Percentiles rank a stretch among this genome's conserved stretches.
Conservation (phyloP, 768 basidiomycete species). For the Russula vinacea region DNA sequence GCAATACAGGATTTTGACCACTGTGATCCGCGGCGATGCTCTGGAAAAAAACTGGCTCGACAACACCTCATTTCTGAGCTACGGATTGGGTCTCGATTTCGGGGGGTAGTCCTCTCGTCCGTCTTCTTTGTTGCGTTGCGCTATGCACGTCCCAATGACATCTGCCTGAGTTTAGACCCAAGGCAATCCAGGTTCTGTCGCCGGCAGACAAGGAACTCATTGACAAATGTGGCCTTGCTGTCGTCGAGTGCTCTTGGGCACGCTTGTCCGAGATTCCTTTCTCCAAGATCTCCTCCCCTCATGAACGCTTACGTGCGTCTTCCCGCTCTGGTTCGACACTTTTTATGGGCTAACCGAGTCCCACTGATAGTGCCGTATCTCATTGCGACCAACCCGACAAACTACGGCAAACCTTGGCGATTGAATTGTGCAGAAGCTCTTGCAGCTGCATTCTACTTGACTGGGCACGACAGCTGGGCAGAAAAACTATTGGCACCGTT, state of each 20-base stretch:
- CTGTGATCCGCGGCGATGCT: slow-evolving; percentile 86
- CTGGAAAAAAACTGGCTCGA: slow-evolving; percentile 87
- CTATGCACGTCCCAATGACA: not conserved
- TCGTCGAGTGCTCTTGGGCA: slow-evolving; percentile 99
- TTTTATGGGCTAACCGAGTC: not conserved
- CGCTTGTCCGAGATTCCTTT: slow-evolving; percentile 93
- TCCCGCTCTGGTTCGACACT: not conserved
- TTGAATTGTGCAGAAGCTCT: slow-evolving; percentile 94
- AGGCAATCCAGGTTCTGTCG: slow-evolving; percentile 72
- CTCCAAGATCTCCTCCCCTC: slow-evolving; percentile 85
- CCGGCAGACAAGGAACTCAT: slow-evolving; percentile 85
- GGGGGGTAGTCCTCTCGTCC: slow-evolving; percentile 92
- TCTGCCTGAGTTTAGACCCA: slow-evolving; percentile 54
- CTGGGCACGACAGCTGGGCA: slow-evolving; percentile 79
- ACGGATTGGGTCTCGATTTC: slow-evolving; percentile 78
- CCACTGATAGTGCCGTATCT: slow-evolving; percentile 79
- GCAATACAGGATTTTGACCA: slow-evolving; percentile 85
- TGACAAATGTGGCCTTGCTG: slow-evolving; percentile 72
- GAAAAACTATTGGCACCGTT: slow-evolving; percentile 76
- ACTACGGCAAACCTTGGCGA: slow-evolving; percentile 97
- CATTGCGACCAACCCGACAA: slow-evolving; percentile 92
- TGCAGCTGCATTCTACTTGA: slow-evolving; percentile 93
- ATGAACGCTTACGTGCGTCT: slow-evolving; percentile 81
- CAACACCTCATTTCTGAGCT: slow-evolving; percentile 83
- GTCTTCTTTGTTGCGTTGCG: slow-evolving; percentile 34